Percentiles rank a stretch among this genome's conserved stretches.
These are phyloP conservation scores for Nakazawaea molendinolei DNA, from an alignment of 805 yeast genomes.

Conservation along the genomic window DNA sequence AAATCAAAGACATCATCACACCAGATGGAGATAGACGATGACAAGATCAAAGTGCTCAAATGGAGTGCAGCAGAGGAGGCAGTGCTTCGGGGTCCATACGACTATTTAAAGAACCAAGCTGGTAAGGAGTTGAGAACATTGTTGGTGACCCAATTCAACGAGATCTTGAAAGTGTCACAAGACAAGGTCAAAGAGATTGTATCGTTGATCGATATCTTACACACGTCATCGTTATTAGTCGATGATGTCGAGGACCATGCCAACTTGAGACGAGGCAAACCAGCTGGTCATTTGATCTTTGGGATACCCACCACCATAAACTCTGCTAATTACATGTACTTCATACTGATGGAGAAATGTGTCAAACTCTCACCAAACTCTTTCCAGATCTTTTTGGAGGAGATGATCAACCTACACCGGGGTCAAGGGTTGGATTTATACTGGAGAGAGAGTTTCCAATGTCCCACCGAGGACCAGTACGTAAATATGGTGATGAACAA, in stretches of 20 bases:
- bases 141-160: slow-evolving; percentile 47
- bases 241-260: slow-evolving; percentile 90
- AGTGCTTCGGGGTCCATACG: slow-evolving; percentile 36
- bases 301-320: slow-evolving; percentile 81
- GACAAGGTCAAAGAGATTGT: slow-evolving; percentile 33
- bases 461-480: slow-evolving; percentile 63
- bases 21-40: slow-evolving; percentile 19
- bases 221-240: slow-evolving; percentile 60
- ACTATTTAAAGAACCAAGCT: slow-evolving; percentile 39
- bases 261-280: slow-evolving; percentile 62
- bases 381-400: slow-evolving; percentile 49
- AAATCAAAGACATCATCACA: too few relatives aligned
- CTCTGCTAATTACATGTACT: slow-evolving; percentile 77
- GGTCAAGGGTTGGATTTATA: slow-evolving; percentile 89
- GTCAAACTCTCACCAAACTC: slow-evolving; percentile 22
- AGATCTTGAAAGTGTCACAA: slow-evolving; percentile 37
- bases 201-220: slow-evolving; percentile 50
- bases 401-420: slow-evolving; percentile 71
- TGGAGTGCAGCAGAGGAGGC: slow-evolving; percentile 26
- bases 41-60: slow-evolving; percentile 13
- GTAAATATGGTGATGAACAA: slow-evolving; percentile 77
- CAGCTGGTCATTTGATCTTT: slow-evolving; percentile 70
- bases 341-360: slow-evolving; percentile 55
- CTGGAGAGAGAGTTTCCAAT: slow-evolving; percentile 66
- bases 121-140: slow-evolving; percentile 52